phyloP scores from a whole-genome alignment of 2,329 filamentous ascomycete species.

The Aspergillus awamori region DNA sequence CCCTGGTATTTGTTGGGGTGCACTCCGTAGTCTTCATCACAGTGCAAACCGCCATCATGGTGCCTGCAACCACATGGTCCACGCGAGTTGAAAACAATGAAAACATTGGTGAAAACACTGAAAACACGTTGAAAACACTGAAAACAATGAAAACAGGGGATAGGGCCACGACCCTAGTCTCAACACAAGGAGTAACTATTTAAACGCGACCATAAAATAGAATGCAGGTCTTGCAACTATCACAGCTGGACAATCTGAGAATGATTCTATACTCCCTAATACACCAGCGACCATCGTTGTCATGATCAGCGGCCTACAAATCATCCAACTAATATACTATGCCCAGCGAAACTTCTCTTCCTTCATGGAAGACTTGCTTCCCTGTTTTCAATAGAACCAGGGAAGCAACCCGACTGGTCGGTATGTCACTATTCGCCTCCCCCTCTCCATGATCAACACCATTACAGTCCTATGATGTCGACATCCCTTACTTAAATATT shows the following conservation, averaged over 20 bases:
- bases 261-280: not conserved
- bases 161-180: conserved; percentile 8
- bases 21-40: too few relatives aligned
- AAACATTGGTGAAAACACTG: conserved; percentile 4
- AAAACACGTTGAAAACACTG: conserved; percentile 11
- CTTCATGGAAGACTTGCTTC: not conserved
- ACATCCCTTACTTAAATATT: not conserved
- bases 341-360: not conserved
- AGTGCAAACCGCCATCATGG: too few relatives aligned
- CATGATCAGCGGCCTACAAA: not conserved
- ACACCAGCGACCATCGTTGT: not conserved
- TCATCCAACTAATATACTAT: too few relatives aligned
- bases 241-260: not conserved
- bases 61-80: not conserved
- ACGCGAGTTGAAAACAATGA: not conserved
- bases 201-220: not conserved
- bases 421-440: not conserved
- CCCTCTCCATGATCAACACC: not conserved
- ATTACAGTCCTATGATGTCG: too few relatives aligned
- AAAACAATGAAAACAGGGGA: conserved; percentile 7
- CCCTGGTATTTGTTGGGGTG: too few relatives aligned
- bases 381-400: not conserved
- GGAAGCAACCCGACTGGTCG: conserved; percentile 1
- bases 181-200: not conserved
- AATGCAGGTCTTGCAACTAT: not conserved